These are phyloP conservation scores for Acanthamoeba triangularis DNA, from an alignment of 208 protist species.

Conservation along the genomic window DNA sequence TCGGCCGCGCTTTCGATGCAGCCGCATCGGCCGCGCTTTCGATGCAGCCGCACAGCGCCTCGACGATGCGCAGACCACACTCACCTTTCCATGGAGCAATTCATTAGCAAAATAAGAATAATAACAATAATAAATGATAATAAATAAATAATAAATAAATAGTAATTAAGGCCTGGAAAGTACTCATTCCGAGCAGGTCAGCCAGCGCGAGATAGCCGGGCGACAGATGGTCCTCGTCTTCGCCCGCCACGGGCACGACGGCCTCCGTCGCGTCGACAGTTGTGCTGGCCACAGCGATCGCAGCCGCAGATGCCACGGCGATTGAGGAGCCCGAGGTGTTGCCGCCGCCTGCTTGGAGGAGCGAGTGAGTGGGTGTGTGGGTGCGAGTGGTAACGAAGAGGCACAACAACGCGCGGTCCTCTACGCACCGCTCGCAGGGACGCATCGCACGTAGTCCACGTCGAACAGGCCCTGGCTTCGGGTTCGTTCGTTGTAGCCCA, in stretches of 20 bases:
- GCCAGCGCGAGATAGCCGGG: neutral
- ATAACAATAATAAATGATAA: neutral
- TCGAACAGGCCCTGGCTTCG: constrained; percentile 48
- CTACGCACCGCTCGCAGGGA: neutral
- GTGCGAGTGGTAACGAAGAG: neutral
- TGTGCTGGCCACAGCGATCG: neutral
- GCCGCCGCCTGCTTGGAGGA: neutral
- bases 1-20: too few species aligned
- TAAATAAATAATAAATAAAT: neutral
- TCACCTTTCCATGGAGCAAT: neutral
- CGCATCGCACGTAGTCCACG: constrained; percentile 48
- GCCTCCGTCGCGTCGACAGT: neutral
- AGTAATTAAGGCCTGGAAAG: neutral
- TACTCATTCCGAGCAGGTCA: neutral
- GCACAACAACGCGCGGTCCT: too few species aligned
- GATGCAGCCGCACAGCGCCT: constrained; percentile 15
- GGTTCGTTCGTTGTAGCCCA: constrained; percentile 17
- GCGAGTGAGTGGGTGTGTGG: neutral
- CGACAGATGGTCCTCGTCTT: neutral
- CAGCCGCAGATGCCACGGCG: neutral
- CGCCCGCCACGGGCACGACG: neutral
- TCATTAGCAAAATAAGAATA: neutral
- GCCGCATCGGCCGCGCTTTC: constrained; percentile 17
- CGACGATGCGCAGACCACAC: neutral
- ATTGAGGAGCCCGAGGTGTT: neutral